Evolutionary conservation across 306 rosid species (phyloP), one percentile per base, ranked within the genome.

Genomic region (Cucurbita ficifolia): DNA sequence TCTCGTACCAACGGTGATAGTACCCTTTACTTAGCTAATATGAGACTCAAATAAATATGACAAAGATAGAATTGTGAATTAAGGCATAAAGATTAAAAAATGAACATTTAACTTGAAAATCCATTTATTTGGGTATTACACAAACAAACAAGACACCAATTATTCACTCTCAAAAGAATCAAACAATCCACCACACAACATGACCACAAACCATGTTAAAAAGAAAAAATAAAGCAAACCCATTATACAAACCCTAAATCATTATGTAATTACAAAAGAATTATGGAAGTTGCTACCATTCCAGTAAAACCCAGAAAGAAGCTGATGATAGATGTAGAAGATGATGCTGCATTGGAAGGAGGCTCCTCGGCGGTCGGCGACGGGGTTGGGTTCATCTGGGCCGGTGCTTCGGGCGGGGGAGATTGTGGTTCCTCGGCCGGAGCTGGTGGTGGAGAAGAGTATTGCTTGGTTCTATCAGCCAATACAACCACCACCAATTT

Each of bases 401-500:
- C 78, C 4, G 85, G 13, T 12, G 80, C 88, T 56, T 83, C 9
- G 5, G 89, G 84, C 1, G 90, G 81, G 10, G 88, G 84, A 68
- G 86, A 50, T 10, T 85, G 85, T 7, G 74, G 12, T 7, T 19
- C 46, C 33, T 33, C 74, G 3, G 59, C 46, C 5, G 83, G 63
- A 53, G 36, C 63, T 0, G 75, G 36, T 42, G 82, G 64, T 16
- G 89, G 78, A 42, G 97, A 83, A 59, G 87, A 55, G 8, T 60
- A 71, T 76, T 69, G 63, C 46, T 83, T 78, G 81, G 65, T 86
- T 75, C 93, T 85, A 21, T 95, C 89, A 16, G 96, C 84, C 82
- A 95, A 45, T 1, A 95, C 96, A 78, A 78, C 72, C 36, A 89
- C 85, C 48, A 77, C 79, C 60, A 95, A 3, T 79, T 95, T 95